Base-by-base conservation (phyloP, 192 early-diverging fungal species). In the Rhizoclosmatium sp. region DNA sequence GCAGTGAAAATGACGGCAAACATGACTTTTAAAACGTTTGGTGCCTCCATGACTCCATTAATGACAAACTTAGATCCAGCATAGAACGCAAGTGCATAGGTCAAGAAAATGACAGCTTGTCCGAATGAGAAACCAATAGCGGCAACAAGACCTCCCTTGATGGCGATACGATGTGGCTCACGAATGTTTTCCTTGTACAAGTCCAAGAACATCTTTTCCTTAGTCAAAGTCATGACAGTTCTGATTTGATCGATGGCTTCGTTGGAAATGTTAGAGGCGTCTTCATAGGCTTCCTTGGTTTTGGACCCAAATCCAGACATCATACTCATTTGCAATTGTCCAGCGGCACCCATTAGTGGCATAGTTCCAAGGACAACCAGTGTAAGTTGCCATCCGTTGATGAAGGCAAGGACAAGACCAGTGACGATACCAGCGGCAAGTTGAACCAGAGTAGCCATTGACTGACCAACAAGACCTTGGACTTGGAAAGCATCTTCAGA, bases 191-290 rank as follows among this genome's bases (percentile, higher is more conserved):
- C 80, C 23, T 80, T 71, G 76, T 93, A 98, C 58, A 85, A 84
- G 19, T 83, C 70, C 69, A 91, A 89, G 79, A 98, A 97, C 39
- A 82, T 81, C 23, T 84, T 78, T 81, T 96, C 91, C 56, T 83
- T 78, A 51, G 82, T 94, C 74, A 95, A 90, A 47, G 92, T 91
- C 23, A 91, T 90, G 2, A 97, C 93, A 0, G 96, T 99, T 49
- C 92, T 87, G 79, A 99, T 93, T 76, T 90, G 91, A 76, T 89
- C 83, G 75, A 99, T 92, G 46, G 92, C 87, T 80, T 99, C 97
- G 68, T 92, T 92, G 1, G 95, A 94, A 3, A 92, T 87, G 80
- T 92, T 89, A 56, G 85, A 88, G 3, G 92, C 87, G 5, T 82
- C 72, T 59, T 90, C 90, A 78, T 94, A 95, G 2, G 92, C 91